Conservation (phyloP, 192 early-diverging fungal genomes). For the Glomus cerebriforme region DNA sequence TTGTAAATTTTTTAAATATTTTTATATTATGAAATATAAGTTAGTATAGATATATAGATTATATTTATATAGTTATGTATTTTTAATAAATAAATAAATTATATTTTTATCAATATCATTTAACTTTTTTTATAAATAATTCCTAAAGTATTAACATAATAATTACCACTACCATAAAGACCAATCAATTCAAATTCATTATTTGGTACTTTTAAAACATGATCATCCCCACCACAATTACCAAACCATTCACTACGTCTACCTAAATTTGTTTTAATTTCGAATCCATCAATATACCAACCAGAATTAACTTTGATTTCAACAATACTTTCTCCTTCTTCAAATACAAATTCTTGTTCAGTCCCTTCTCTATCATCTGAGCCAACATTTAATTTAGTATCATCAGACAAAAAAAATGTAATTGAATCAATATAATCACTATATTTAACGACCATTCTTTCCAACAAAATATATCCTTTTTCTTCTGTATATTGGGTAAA, state of each 20-base stretch:
- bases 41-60: no score
- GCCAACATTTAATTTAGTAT: conserved; percentile 45
- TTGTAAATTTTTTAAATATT: no score
- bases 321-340: conserved; percentile 50
- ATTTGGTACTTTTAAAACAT: conserved; percentile 46
- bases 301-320: conserved; percentile 52
- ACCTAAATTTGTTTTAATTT: conserved; percentile 54
- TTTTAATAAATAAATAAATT: no score
- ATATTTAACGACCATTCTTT: conserved; percentile 39
- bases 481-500: background rate
- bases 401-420: conserved; percentile 48
- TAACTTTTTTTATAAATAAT: conserved; percentile 54
- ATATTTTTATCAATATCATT: no score
- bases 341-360: conserved; percentile 38
- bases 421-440: conserved; percentile 58
- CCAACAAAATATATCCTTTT: background rate
- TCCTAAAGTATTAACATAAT: conserved; percentile 58
- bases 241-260: conserved; percentile 57
- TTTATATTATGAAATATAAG: no score
- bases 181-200: conserved; percentile 54
- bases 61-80: no score
- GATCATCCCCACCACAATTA: conserved; percentile 45
- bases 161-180: conserved; percentile 49
- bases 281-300: conserved; percentile 63
- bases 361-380: conserved; percentile 39